These are phyloP conservation scores for Daldinia caldariorum DNA, from an alignment of 495 filamentous ascomycete genomes.

Conservation along the genomic window DNA sequence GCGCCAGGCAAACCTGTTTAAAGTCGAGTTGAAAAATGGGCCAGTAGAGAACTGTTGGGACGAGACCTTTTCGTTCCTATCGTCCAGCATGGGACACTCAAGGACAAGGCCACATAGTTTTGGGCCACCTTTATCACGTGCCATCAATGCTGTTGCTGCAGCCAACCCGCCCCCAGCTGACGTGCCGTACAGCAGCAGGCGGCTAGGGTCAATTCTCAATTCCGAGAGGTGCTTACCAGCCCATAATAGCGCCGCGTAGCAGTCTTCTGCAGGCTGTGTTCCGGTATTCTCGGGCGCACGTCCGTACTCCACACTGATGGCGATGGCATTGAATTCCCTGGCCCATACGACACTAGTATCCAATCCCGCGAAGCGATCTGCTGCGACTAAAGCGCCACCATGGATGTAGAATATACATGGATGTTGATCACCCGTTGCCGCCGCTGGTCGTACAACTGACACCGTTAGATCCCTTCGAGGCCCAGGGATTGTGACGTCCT, in stretches of 20 bases:
- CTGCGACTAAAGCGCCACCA: constrained; percentile 46
- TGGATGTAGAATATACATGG: constrained; percentile 49
- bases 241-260: constrained; percentile 46
- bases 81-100: constrained; percentile 51
- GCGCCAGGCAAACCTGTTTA: constrained; percentile 48
- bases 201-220: constrained; percentile 48
- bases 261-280: constrained; percentile 46
- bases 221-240: constrained; percentile 39
- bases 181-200: constrained; percentile 49
- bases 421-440: constrained; percentile 24
- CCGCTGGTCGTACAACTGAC: constrained; percentile 44
- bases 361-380: constrained; percentile 47
- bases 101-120: constrained; percentile 47
- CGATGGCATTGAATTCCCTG: constrained; percentile 46
- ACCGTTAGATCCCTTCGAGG: constrained; percentile 41
- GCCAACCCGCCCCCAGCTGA: constrained; percentile 53
- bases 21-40: constrained; percentile 49
- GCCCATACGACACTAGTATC: constrained; percentile 48
- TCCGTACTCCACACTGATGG: constrained; percentile 51
- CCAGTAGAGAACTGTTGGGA: constrained; percentile 44
- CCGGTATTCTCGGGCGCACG: constrained; percentile 48
- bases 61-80: constrained; percentile 48
- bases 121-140: constrained; percentile 48
- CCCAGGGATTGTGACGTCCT: constrained; percentile 43
- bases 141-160: constrained; percentile 47